Base-by-base conservation (phyloP, 176 grass and related monocot genomes). In the Alopecurus myosuroides region DNA sequence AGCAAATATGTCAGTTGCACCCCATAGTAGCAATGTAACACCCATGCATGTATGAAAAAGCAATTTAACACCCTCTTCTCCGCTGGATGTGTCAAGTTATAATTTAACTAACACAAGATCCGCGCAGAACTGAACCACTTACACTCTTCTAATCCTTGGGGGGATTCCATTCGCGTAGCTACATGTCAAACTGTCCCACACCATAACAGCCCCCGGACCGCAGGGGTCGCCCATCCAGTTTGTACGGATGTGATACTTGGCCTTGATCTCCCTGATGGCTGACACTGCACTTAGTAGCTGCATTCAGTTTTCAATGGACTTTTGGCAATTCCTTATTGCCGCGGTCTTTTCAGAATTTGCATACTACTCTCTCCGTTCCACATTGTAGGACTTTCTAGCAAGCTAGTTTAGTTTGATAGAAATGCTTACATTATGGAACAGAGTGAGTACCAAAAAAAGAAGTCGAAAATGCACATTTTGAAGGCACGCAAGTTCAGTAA, bases 191-290 rank as follows among this genome's bases (percentile, higher is more conserved):
- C 67, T 74, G 17, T 93, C 88, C 94, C 94, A 95, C 4, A 80
- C 70, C 52, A 90, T 71, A 66, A 35, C 17, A 36, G 11, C 35
- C 56, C 84, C 78, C 0, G 93, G 93, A 70, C 42, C 78, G 29
- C 93, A 95, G 11, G 93, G 93, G n/a, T 92, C 93, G 11, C 90
- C 93, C 76, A 86, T 82, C 93, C 93, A 95, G 26, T 81, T 90
- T 64, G 25, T 90, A 40, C 82, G 57, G 25, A 88, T 11, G 31
- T 82, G 25, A 39, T 96, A 96, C 23, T 75, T 68, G 5, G 11
- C 80, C 84, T 87, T 91, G 56, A 93, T 87, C 39, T 26, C 77
- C 84, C 19, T 80, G 14, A 96, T 89, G 23, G 90, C 90, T 74
- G 82, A 77, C 17, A 74, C 94, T 96, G 83, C 62, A 46, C 28